Base-by-base conservation (phyloP, 176 grass and related monocot species). In the Aegilops speltoides region DNA sequence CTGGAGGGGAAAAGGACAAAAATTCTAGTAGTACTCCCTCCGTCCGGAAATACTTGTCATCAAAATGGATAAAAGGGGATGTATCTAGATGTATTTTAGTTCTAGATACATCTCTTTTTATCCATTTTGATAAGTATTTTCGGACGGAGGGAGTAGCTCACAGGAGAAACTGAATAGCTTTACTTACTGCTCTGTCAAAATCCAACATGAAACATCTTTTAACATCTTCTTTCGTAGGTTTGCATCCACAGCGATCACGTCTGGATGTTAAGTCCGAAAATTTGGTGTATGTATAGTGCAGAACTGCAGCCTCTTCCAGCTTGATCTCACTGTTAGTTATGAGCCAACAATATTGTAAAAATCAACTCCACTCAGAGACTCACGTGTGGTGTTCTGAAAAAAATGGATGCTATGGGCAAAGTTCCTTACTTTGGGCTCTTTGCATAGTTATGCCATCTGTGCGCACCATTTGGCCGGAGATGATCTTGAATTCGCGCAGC, bases 151-250 rank as follows among this genome's bases (percentile, higher is more conserved):
- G 31, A 32, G 14, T 40, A 28, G 24, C 24, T 75, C 40, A 28
- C 25, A 59, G 64, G 33, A 79, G 28, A 63, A 61, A 88, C 31
- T 23, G 54, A 36, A 34, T 83, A 37, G 70, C 29, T 79, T 43
- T 29, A 87, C 96, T 91, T 84, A 98, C 96, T 23, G 68, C 78
- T 98, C 96, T 91, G 71, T 98, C 96, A 91, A 98, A 98, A 76
- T 98, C 96, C 82, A 98, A 83, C 93, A 98, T 98, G 86, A 98
- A 98, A 79, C 96, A 98, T 93, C 96, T 92, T 82, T 98, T 95
- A 57, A 98, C 92, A 91, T 98, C 96, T 33, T 94, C 90, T 80
- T 94, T 98, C 14, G 96, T 98, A 64, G 96, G 96, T 37, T 98
- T 98, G 83, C 96, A 98, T 60, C 91, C 91, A 84, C 96, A 98